Evolutionary conservation across 2,329 filamentous ascomycete genomes (phyloP).

Genomic region (Thelonectria blattea): DNA sequence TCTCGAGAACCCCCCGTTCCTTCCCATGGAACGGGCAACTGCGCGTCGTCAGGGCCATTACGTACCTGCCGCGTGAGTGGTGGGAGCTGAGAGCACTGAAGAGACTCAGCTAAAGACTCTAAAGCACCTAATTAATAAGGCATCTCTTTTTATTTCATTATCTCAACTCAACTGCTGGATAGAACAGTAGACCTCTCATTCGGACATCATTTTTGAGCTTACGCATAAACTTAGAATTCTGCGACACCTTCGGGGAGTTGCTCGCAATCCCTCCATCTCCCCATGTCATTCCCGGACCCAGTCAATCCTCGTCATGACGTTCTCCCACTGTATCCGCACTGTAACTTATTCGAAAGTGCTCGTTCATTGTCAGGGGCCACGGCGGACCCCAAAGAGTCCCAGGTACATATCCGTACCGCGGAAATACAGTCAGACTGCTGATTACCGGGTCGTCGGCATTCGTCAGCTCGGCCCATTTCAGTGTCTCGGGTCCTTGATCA

Average conservation of each 20-base stretch:
- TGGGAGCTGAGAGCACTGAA: too few species aligned
- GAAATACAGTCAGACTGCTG: background rate
- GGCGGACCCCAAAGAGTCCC: background rate
- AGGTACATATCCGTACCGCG: background rate
- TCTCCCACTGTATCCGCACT: background rate
- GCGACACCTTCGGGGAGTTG: slow-evolving; percentile 18
- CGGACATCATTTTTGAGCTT: slow-evolving; percentile 1
- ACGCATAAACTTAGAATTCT: slow-evolving; percentile 4
- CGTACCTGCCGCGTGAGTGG: background rate
- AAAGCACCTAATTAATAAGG: too few species aligned
- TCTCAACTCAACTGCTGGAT: too few species aligned
- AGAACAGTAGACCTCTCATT: background rate
- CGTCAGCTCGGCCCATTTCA: slow-evolving; percentile 8
- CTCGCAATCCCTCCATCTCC: background rate
- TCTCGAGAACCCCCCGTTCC: slow-evolving; percentile 5
- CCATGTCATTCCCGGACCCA: slow-evolving; percentile 17
- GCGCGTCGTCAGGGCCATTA: slow-evolving; percentile 8
- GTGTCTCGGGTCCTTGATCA: background rate
- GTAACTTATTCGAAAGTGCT: background rate
- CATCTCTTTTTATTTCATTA: too few species aligned
- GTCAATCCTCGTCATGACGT: background rate
- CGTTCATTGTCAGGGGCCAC: background rate
- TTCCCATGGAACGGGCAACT: background rate
- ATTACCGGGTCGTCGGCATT: slow-evolving; percentile 11
- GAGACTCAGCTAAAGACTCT: too few species aligned